Conservation (phyloP, 805 yeast species). For the Saccharomycopsis fibuligera region DNA sequence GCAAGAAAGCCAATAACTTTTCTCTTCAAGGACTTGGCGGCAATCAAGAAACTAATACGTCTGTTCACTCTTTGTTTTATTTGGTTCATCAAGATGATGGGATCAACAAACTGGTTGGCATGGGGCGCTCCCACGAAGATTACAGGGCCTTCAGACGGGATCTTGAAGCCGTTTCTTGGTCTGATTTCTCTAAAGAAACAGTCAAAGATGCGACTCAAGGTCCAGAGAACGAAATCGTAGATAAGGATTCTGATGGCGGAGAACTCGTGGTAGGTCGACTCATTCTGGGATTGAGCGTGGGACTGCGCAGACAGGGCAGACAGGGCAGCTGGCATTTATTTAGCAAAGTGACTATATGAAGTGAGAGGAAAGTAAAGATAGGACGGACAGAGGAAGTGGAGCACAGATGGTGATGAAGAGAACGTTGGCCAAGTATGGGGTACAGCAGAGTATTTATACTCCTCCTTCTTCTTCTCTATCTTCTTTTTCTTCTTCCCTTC, state of each 20-base stretch:
- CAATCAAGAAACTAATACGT: constrained; percentile 74
- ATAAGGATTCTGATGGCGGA: constrained; percentile 33
- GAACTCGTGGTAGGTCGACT: constrained; percentile 32
- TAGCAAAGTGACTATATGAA: no score
- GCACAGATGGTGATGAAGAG: no score
- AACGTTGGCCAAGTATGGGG: no score
- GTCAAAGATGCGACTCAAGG: constrained; percentile 42
- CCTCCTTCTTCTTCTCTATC: no score
- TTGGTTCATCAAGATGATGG: constrained; percentile 76
- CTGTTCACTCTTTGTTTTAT: constrained; percentile 62
- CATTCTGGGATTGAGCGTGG: not conserved
- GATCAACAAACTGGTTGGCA: constrained; percentile 82
- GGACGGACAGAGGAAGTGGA: no score
- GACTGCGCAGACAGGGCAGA: not conserved
- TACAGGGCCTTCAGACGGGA: constrained; percentile 32
- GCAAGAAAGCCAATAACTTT: constrained; percentile 71
- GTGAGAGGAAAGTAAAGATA: no score
- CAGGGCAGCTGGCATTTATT: no score
- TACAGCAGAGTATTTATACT: no score
- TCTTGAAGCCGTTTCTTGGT: constrained; percentile 76
- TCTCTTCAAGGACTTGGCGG: constrained; percentile 66
- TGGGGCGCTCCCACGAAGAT: constrained; percentile 96
- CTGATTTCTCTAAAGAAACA: constrained; percentile 85
- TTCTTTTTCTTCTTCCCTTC: no score
- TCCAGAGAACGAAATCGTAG: constrained; percentile 49